Conservation (phyloP, 352 stramenopile genomes). For the Saprolegnia parasitica region DNA sequence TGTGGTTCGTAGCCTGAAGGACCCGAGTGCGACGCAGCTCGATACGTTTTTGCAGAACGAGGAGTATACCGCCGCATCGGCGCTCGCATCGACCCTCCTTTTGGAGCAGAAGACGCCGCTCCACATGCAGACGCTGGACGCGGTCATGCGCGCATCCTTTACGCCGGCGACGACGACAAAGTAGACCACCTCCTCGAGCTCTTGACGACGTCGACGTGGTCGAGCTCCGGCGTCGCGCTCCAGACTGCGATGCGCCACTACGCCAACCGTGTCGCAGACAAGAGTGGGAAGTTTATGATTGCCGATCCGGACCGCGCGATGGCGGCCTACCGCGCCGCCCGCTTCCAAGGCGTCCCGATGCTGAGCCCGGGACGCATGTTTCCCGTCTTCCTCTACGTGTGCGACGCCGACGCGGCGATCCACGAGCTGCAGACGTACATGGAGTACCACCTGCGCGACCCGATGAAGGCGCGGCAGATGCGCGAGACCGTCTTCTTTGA, state of each 20-base stretch:
- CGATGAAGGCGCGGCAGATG: not conserved
- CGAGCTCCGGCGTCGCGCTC: not conserved
- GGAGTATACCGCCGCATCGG: slow-evolving; percentile 36
- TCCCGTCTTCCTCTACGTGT: slow-evolving; percentile 15
- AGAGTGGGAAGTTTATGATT: not conserved
- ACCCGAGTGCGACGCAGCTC: slow-evolving; percentile 31
- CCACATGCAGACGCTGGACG: slow-evolving; percentile 29
- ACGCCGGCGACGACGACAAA: slow-evolving; percentile 48
- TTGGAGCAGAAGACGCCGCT: slow-evolving; percentile 41
- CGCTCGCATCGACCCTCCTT: slow-evolving; percentile 40
- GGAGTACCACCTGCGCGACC: not conserved
- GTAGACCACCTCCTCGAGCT: slow-evolving; percentile 39
- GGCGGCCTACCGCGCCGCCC: not conserved
- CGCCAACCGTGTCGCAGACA: not conserved
- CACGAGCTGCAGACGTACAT: not conserved
- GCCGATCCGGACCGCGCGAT: not conserved
- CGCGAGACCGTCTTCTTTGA: not conserved
- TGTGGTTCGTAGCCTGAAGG: not conserved
- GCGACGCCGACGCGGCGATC: slow-evolving; percentile 12
- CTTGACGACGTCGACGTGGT: not conserved
- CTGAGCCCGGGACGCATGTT: not conserved
- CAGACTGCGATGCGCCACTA: slow-evolving; percentile 4
- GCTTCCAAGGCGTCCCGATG: not conserved
- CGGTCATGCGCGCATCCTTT: slow-evolving; percentile 48
- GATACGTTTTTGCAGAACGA: slow-evolving; percentile 44